Evolutionary conservation across 2,329 filamentous ascomycete species (phyloP).

Genomic region (Nannizzia gypsea): DNA sequence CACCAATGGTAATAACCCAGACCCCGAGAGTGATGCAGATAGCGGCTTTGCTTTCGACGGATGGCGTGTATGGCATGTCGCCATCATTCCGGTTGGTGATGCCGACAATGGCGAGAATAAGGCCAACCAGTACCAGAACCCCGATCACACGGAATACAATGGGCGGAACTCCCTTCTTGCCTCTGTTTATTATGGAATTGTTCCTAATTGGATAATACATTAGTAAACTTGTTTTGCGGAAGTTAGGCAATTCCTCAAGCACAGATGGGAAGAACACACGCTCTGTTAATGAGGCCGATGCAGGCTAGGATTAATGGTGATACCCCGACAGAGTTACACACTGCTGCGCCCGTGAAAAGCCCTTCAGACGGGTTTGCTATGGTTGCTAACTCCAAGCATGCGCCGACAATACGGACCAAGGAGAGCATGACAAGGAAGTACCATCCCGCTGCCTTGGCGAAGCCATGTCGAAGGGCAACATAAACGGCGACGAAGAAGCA

Average conservation of each 20-base stretch:
- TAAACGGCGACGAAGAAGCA: conserved; percentile 21
- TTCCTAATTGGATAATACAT: not conserved
- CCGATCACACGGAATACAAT: not conserved
- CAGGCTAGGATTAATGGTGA: conserved; percentile 39
- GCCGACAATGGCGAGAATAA: conserved; percentile 1
- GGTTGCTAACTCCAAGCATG: conserved; percentile 40
- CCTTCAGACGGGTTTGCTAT: conserved; percentile 32
- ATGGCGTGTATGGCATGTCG: not conserved
- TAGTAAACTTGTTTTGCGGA: not conserved
- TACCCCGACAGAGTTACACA: conserved; percentile 39
- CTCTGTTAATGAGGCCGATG: conserved; percentile 34
- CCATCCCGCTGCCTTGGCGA: conserved; percentile 40
- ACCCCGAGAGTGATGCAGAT: not conserved
- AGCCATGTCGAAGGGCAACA: conserved; percentile 28
- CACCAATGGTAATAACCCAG: not conserved
- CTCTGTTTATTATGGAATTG: not conserved
- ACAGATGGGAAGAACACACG: conserved; percentile 16
- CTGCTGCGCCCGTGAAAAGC: conserved; percentile 31
- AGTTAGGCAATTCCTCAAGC: not conserved
- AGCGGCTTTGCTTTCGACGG: not conserved
- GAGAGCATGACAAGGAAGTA: conserved; percentile 44
- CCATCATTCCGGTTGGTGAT: not conserved
- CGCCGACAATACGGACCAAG: conserved; percentile 41
- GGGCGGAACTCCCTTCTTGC: not conserved
- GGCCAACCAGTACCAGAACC: not conserved